Base-by-base conservation (phyloP, 139 green algal species). In the Coelastrella sp. region DNA sequence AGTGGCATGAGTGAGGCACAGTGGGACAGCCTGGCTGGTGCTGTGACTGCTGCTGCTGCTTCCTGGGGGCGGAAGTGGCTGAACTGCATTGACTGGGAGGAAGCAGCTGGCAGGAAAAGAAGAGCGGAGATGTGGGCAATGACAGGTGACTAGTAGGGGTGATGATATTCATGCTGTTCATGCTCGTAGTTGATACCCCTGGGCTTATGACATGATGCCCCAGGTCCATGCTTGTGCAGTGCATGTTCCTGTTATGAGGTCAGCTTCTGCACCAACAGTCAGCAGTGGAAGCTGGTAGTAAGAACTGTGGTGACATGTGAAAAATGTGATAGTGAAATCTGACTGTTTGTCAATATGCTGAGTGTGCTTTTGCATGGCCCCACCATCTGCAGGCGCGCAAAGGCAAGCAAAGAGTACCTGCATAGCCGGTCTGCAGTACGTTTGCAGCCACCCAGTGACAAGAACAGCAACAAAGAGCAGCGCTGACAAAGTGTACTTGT, bases 61-160 rank as follows among this genome's bases (percentile, higher is more conserved):
- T 77, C 79, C 3, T 98, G 97, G 84, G 84, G 95, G 30, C 13
- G n/a, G 1, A 89, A 94, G 34, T 98, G 95, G 95, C 50, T 89
- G 38, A 27, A 21, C 5, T 90, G 96, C 80, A 62, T 97, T 9
- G 90, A 94, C n/a, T 87, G 94, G 51, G 94, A 98, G 89, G 92
- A 96, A 83, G 81, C 41, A 17, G 86, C 74, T 5, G 43, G 83
- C 4, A 43, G 50, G 0, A 23, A 37, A 0, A 79, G 84, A 48
- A 59, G 88, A 2, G 51, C 89, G 27, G 92, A 94, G 68, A 89
- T 96, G 76, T 98, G 95, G 94, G 85, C 83, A 4, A 67, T 93
- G 40, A 51, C 69, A 63, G 94, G 93, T 27, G 45, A 57, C 45
- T 57, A 57, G 15, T 57, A 13, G 45, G 15, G 45, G 15, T 57